Base-by-base conservation (phyloP, 2,329 filamentous ascomycete species). In the Botrytis fabae region DNA sequence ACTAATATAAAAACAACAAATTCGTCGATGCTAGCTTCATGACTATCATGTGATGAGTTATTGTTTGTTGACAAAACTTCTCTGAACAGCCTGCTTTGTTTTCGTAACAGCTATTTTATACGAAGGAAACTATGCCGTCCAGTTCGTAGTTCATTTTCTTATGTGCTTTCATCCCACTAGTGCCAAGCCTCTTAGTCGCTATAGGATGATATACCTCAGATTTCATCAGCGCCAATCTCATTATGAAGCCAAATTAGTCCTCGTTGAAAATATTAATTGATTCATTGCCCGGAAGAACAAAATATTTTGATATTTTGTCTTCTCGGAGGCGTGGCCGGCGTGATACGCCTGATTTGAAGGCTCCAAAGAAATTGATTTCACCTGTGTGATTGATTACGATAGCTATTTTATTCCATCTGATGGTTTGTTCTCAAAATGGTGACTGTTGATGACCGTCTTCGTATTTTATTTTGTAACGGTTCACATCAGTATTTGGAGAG, bases 221-320 rank as follows among this genome's bases (percentile, higher is more conserved):
- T 4, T 42, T 38, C 25, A 4, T 42, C 7, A 9, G 16, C 35
- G 25, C 60, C 10, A 10, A 28, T 16, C 8, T 1, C 14, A n/a
- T 18, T 4, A 42, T 16, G 16, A 8, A 62, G 3, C 6, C 2
- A 18, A 0, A 14, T 1, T 25, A 62, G 4, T 25, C 42, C 1
- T 42, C 4, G 12, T 16, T 38, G 1, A 8, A 4, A 40, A 0
- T 2, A 1, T 1, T 14, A 8, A 42, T n/a, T n/a, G 1, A 20
- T 16, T 5, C 20, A 9, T 42, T 7, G 8, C 3, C 25, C 28
- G 12, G 12, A 42, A 16, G 40, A 12, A 7, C 1, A 28, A 18
- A 10, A 8, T 1, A 12, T n/a, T 16, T 62, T 1, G 35, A 40
- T 16, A 40, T 42, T 10, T 16, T 25, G 25, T 42, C 22, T 28